Evolutionary conservation across 2,329 filamentous ascomycete genomes (phyloP).

Genomic region (Apiospora koreana): DNA sequence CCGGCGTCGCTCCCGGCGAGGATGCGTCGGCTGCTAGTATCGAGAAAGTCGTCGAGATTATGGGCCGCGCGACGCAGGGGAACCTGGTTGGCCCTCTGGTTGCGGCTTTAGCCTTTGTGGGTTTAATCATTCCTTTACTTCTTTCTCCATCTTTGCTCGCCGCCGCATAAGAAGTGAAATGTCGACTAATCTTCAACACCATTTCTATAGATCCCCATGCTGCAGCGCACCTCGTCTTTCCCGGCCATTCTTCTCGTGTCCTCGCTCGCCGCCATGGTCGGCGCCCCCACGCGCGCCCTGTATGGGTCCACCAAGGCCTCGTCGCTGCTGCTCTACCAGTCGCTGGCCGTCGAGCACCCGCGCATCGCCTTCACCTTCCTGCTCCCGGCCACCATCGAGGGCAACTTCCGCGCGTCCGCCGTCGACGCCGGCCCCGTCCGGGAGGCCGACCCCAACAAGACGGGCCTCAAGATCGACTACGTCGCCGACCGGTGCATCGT

Average conservation of each 20-base stretch:
- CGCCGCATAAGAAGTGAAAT: neutral
- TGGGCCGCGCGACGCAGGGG: conserved; percentile 26
- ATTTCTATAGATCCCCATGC: conserved; percentile 28
- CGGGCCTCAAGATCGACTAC: conserved; percentile 31
- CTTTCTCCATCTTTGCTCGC: no score
- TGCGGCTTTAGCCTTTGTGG: conserved; percentile 29
- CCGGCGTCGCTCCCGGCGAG: conserved; percentile 20
- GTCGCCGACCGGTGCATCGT: conserved; percentile 31
- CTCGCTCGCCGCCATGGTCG: conserved; percentile 31
- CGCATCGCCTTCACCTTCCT: conserved; percentile 32
- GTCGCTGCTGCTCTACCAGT: conserved; percentile 33
- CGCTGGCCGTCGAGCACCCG: conserved; percentile 35
- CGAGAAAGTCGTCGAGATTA: conserved; percentile 24
- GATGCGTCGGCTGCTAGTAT: conserved; percentile 26
- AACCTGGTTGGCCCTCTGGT: conserved; percentile 34
- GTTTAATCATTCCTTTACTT: no score
- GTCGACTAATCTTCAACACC: neutral
- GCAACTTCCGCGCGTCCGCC: conserved; percentile 35
- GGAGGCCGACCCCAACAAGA: conserved; percentile 28
- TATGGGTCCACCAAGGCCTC: conserved; percentile 36
- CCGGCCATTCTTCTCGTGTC: conserved; percentile 31
- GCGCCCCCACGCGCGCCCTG: conserved; percentile 35
- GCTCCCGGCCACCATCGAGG: conserved; percentile 35
- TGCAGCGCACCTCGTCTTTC: conserved; percentile 30
- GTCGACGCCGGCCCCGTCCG: conserved; percentile 29